A percentile compares a stretch with the other conserved stretches of the same genome.
Evolutionary conservation across 257 asterid genomes (phyloP).

Genomic region (Nicotiana knightiana): DNA sequence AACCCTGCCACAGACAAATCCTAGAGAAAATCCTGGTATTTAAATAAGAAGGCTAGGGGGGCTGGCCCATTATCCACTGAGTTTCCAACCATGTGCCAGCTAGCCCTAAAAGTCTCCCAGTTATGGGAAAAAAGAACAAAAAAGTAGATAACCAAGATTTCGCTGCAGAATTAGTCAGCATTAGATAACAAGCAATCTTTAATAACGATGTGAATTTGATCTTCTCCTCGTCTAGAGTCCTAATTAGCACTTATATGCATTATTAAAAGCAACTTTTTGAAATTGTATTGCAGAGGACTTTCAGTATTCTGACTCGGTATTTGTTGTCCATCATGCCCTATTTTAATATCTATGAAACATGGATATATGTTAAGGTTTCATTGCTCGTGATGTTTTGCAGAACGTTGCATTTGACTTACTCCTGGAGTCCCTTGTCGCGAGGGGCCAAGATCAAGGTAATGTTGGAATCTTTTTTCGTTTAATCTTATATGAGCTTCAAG

Average conservation of each 20-base stretch:
- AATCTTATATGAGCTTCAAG: not conserved
- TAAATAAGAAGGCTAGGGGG: not conserved
- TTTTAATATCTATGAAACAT: not conserved
- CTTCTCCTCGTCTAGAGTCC: not conserved
- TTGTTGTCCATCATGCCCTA: not conserved
- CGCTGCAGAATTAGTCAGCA: not conserved
- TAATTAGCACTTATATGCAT: not conserved
- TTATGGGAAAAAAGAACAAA: not conserved
- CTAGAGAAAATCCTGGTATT: not conserved
- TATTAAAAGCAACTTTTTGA: not conserved
- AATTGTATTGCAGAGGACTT: not conserved
- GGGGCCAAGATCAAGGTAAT: constrained; percentile 44
- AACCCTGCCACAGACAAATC: not conserved
- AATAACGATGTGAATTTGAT: not conserved
- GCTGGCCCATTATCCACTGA: not conserved
- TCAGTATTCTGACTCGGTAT: not conserved
- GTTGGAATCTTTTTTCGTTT: not conserved
- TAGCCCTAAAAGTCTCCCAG: not conserved
- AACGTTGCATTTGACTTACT: constrained; percentile 77
- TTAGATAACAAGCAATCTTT: not conserved
- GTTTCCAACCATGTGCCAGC: not conserved
- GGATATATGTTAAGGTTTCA: not conserved
- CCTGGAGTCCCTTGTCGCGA: constrained; percentile 54
- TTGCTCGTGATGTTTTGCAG: constrained; percentile 40
- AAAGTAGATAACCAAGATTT: not conserved